Conservation (phyloP, 2,329 filamentous ascomycete genomes). For the Niveomyces coronatus region DNA sequence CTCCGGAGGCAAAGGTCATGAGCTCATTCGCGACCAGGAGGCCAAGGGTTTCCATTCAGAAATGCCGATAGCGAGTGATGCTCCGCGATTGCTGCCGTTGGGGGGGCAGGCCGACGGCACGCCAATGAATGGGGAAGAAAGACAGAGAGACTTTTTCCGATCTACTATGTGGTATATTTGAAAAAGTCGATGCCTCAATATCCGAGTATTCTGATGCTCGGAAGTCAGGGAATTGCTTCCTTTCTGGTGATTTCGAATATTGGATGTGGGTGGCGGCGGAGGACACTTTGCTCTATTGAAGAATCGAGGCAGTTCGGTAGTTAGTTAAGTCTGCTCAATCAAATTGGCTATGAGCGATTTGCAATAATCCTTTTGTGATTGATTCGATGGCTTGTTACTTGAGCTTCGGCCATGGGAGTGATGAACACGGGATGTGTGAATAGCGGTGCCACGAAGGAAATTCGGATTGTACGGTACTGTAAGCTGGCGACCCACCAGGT, state of each 20-base stretch:
- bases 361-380: background rate
- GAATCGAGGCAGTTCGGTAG: background rate
- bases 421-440: background rate
- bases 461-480: too few relatives aligned
- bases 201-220: too few relatives aligned
- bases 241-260: constrained; percentile 2
- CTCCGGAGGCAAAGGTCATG: constrained; percentile 33
- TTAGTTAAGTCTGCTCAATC: background rate
- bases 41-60: constrained; percentile 27
- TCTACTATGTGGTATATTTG: constrained; percentile 37
- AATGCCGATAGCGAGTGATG: constrained; percentile 16
- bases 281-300: constrained; percentile 7
- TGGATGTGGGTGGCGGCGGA: constrained; percentile 8
- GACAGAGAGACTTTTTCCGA: constrained; percentile 26
- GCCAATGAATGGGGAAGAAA: constrained; percentile 19
- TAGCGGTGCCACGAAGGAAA: background rate
- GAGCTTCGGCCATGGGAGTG: background rate
- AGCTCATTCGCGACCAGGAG: constrained; percentile 26
- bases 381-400: background rate
- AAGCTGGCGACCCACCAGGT: too few relatives aligned
- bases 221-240: too few relatives aligned
- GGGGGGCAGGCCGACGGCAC: constrained; percentile 17
- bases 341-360: background rate
- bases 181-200: too few relatives aligned
- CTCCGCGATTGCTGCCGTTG: constrained; percentile 21